phyloP scores from a whole-genome alignment of 495 filamentous ascomycete genomes.

The Aspergillus baeticus region DNA sequence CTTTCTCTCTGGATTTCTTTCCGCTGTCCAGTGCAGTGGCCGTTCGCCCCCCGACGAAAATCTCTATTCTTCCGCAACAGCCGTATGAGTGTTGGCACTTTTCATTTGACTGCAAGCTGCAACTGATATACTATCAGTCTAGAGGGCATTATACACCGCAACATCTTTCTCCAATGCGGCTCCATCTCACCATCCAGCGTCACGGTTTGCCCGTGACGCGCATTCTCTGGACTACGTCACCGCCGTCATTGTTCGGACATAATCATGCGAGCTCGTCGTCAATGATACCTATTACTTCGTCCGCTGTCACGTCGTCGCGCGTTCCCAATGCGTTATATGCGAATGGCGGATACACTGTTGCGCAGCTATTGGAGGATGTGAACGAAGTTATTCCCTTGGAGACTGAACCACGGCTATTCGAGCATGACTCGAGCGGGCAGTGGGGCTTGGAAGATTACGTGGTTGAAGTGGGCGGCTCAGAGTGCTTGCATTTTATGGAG shows the following conservation, averaged over 20 bases:
- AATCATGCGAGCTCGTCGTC: conserved; percentile 21
- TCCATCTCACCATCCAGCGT: conserved; percentile 78
- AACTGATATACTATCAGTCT: no score
- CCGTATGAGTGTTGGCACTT: not conserved
- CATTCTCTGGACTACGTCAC: conserved; percentile 66
- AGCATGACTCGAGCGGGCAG: conserved; percentile 45
- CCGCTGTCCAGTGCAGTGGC: not conserved
- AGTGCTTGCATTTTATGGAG: conserved; percentile 85
- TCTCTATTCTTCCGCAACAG: not conserved
- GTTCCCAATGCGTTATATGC: conserved; percentile 47
- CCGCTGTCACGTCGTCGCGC: conserved; percentile 36
- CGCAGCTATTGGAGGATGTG: conserved; percentile 79
- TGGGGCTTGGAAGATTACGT: conserved; percentile 94
- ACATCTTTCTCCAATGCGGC: conserved; percentile 57
- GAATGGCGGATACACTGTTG: conserved; percentile 63
- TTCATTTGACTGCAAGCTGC: not conserved
- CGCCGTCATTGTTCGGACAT: conserved; percentile 34
- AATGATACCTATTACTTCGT: conserved; percentile 28
- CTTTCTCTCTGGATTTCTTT: not conserved
- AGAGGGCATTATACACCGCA: not conserved
- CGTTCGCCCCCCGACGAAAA: not conserved
- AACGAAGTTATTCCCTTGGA: conserved; percentile 85
- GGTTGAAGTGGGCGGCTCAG: conserved; percentile 79
- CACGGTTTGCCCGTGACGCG: conserved; percentile 74
- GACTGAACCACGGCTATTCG: conserved; percentile 47